These are phyloP conservation scores for Phoenix roebelenii DNA, from an alignment of 176 grass and related monocot species.

Conservation along the genomic window DNA sequence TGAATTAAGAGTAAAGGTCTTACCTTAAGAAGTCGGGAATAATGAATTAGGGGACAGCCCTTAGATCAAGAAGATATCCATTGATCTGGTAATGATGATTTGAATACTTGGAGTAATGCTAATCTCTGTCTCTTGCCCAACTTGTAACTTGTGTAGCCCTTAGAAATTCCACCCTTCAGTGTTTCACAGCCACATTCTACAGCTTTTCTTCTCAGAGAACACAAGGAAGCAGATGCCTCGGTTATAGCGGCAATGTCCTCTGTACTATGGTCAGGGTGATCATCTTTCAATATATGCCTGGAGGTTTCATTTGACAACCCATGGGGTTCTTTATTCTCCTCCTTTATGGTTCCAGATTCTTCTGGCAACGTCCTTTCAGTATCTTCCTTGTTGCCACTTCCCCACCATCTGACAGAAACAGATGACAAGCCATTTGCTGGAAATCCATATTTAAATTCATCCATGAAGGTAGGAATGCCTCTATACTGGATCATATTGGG, in stretches of 20 bases:
- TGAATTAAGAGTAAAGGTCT: no score
- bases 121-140: constrained; percentile 65
- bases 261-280: constrained; percentile 50
- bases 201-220: constrained; percentile 61
- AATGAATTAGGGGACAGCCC: no score
- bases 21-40: no score
- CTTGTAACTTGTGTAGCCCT: constrained; percentile 24
- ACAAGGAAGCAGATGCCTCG: constrained; percentile 39
- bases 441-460: constrained; percentile 85
- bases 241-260: constrained; percentile 21
- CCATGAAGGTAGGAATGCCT: constrained; percentile 77
- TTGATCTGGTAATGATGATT: constrained; percentile 49
- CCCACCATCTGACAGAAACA: constrained; percentile 76
- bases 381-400: constrained; percentile 7
- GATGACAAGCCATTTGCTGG: constrained; percentile 50
- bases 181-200: constrained; percentile 49
- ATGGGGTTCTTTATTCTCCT: constrained; percentile 17
- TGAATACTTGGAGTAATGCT: constrained; percentile 53
- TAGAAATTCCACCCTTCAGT: constrained; percentile 21
- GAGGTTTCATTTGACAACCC: constrained; percentile 34
- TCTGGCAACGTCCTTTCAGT: neutral
- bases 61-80: constrained; percentile 26
- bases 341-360: constrained; percentile 28
- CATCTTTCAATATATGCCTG: constrained; percentile 27
- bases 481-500: constrained; percentile 29